Base-by-base conservation (phyloP, 73 alveolate species). In the Halteria grandinella region DNA sequence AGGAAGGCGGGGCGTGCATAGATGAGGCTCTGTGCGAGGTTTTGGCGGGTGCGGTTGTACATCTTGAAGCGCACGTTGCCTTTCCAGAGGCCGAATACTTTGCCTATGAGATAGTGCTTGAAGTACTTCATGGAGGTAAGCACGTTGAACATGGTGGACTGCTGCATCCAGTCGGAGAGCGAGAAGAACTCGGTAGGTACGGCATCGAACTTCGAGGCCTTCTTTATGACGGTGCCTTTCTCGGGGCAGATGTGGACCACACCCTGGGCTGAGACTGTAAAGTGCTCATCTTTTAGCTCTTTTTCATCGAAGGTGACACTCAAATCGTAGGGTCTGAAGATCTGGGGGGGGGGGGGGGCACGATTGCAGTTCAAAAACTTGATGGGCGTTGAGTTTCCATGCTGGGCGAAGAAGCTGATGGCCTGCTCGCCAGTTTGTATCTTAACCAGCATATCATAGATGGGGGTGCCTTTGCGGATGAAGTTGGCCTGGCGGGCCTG, bases 131-230 rank as follows among this genome's bases (percentile, higher is more conserved):
- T 93, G 76, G 89, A 75, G 73, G 98, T 93, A 59, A 95, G 89
- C 51, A 95, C 94, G 69, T 93, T 95, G 77, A 91, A 93, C 84
- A 95, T 83, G 17, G 98, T 95, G 6, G 97, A 63, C 83, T 95
- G 97, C 73, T 97, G 98, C 99, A 97, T 97, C 99, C 99, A 97
- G 80, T 97, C 99, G 14, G 97, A 72, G 36, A 96, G 83, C 25
- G 97, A 88, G 66, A 93, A 89, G 90, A 95, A 96, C 80, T 96
- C 99, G 31, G 99, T 96, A 28, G 94, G 97, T 39, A 92, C 91
- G 39, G 87, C 96, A 18, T 93, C 97, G 45, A 44, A 28, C 55
- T 79, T 87, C 18, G 62, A 55, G 55, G 52, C 45, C 23, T 88
- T 88, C 76, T 90, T 89, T n/a, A n/a, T n/a, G n/a, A n/a, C n/a